A percentile compares a stretch with the other conserved stretches of the same genome.
Evolutionary conservation across 2,329 filamentous ascomycete genomes (phyloP).

Genomic region (Xylaria multiplex): DNA sequence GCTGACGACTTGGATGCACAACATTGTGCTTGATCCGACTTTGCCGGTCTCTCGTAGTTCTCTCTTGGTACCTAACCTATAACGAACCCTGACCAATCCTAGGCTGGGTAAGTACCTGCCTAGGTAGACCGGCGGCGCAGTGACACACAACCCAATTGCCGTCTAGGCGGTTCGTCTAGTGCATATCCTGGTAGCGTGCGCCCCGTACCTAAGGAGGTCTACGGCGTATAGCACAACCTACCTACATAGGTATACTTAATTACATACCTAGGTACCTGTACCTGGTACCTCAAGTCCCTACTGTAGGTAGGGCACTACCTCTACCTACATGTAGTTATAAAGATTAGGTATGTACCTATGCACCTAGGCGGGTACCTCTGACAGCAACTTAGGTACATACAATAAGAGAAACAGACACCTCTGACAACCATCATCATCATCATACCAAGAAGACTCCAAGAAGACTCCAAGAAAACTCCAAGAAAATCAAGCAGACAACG

Average conservation of each 20-base stretch:
- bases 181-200: background rate
- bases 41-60: conserved; percentile 6
- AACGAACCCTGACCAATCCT: conserved; percentile 1
- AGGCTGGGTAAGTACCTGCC: background rate
- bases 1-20: conserved; percentile 13
- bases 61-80: background rate
- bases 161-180: background rate
- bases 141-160: no score
- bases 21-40: conserved; percentile 23
- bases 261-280: no score
- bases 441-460: conserved; percentile 7
- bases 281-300: no score
- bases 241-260: no score
- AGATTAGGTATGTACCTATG: no score
- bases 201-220: no score
- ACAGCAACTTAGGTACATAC: background rate
- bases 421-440: background rate
- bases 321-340: no score
- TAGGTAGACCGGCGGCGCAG: no score
- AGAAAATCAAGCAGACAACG: conserved; percentile 21
- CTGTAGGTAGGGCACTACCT: no score
- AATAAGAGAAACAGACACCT: no score
- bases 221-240: no score
- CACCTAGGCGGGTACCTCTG: no score
- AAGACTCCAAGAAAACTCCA: conserved; percentile 21